Conservation (phyloP, 208 protist species). For the Crithidia fasciculata region DNA sequence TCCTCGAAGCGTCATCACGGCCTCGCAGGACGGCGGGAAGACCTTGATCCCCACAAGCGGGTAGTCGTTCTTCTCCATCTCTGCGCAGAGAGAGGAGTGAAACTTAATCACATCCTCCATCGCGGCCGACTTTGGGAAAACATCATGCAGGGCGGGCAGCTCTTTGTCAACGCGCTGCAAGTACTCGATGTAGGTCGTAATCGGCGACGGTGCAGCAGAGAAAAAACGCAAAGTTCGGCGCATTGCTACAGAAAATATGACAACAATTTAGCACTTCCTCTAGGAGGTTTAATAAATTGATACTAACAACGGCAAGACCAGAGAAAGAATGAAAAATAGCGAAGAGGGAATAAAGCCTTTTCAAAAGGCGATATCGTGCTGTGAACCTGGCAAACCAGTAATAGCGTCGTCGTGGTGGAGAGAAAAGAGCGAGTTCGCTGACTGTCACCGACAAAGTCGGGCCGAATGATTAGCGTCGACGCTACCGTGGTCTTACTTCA, state of each 20-base stretch:
- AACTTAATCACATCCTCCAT: constrained; percentile 62
- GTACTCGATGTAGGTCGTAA: constrained; percentile 71
- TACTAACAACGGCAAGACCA: no score
- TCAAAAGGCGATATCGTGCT: no score
- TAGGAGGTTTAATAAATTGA: no score
- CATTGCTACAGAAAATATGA: constrained; percentile 26
- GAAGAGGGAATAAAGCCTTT: no score
- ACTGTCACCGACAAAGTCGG: no score
- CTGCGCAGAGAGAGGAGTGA: constrained; percentile 68
- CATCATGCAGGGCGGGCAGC: constrained; percentile 62
- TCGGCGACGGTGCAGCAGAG: constrained; percentile 29
- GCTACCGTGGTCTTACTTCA: no score
- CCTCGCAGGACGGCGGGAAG: constrained; percentile 47
- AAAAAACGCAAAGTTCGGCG: constrained; percentile 22
- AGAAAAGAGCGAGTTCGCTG: no score
- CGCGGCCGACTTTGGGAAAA: constrained; percentile 62
- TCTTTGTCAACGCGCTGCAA: constrained; percentile 63
- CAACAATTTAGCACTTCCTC: neutral
- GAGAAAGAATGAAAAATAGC: no score
- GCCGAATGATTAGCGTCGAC: no score
- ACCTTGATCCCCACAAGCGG: constrained; percentile 80
- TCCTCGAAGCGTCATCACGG: constrained; percentile 48
- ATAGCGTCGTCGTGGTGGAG: no score
- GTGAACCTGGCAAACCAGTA: no score
- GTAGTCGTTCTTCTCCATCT: constrained; percentile 56